These are phyloP conservation scores for Hippophae tibetana DNA, from an alignment of 306 rosid species.

Conservation along the genomic window DNA sequence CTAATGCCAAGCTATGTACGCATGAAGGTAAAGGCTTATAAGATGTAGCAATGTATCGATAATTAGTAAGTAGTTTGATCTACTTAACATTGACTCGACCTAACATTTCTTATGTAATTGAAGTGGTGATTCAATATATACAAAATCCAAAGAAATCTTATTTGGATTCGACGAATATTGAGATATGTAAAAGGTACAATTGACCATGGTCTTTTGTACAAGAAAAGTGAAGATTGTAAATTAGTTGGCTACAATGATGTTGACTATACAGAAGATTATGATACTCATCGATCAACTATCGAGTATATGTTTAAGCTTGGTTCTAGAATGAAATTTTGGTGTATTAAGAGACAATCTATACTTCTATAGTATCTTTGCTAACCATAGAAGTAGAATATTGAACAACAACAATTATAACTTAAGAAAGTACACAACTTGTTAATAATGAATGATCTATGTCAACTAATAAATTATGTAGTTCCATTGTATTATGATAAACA, in stretches of 20 bases:
- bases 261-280: conserved; percentile 12
- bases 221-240: conserved; percentile 4
- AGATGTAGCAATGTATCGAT: background rate
- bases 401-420: background rate
- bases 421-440: background rate
- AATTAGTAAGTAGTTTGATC: conserved; percentile 1
- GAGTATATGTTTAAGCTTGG: conserved; percentile 7
- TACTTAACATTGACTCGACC: background rate
- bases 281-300: background rate
- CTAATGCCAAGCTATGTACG: too few relatives aligned
- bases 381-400: conserved; percentile 3
- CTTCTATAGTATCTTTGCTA: background rate
- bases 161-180: background rate
- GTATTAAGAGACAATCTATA: conserved; percentile 16
- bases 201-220: background rate
- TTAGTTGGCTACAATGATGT: background rate
- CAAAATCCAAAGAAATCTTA: conserved; percentile 9
- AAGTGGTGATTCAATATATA: background rate
- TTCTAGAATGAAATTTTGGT: conserved; percentile 1
- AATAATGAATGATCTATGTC: background rate
- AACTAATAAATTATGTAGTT: background rate
- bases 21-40: background rate
- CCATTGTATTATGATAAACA: background rate
- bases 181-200: conserved; percentile 3
- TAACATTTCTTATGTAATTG: background rate